Base-by-base conservation (phyloP, 2,329 filamentous ascomycete genomes). In the Didymella exigua region DNA sequence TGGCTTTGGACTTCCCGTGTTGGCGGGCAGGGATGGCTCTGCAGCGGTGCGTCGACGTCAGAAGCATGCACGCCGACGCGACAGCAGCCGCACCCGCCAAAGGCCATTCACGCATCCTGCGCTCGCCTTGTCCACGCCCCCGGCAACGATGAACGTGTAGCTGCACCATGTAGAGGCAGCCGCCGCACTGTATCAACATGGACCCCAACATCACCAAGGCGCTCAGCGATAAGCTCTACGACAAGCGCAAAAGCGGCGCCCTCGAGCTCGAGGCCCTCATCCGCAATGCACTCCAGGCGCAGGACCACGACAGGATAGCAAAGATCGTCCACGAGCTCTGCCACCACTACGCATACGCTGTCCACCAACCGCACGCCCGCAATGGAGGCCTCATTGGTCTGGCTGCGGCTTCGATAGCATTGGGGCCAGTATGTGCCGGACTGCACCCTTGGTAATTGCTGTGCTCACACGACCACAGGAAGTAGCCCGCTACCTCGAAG, bases 221-320 rank as follows among this genome's bases (percentile, higher is more conserved):
- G 65, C 83, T 99, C 73, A 96, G 96, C 75, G 95, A 99, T 79
- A 99, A 97, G 85, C 88, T 98, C 73, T 99, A 99, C 76, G 95
- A 99, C 75, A 96, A 96, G 82, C 87, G 96, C 74, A 99, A 99
- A 78, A 88, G 92, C 71, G 95, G 95, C 62, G 95, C 96, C 67
- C 85, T 99, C 54, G 95, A 99, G 66, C 88, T 99, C 65, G 95
- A 99, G 77, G 89, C 89, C 63, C 85, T 91, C 49, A 95, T 99
- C 68, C 89, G 95, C 61, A 91, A 96, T 71, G 85, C 93, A 23
- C 87, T 91, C 57, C 85, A 85, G 42, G 83, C 81, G 66, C 88
- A 89, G 70, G 91, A 98, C 71, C 88, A 91, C 69, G 86, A 89
- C 51, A 86, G 84, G 68, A 93, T 99, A 63, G 85, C 88, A 65